Evolutionary conservation across 768 basidiomycete species (phyloP).

Genomic region (Gelatoporia subvermispora): DNA sequence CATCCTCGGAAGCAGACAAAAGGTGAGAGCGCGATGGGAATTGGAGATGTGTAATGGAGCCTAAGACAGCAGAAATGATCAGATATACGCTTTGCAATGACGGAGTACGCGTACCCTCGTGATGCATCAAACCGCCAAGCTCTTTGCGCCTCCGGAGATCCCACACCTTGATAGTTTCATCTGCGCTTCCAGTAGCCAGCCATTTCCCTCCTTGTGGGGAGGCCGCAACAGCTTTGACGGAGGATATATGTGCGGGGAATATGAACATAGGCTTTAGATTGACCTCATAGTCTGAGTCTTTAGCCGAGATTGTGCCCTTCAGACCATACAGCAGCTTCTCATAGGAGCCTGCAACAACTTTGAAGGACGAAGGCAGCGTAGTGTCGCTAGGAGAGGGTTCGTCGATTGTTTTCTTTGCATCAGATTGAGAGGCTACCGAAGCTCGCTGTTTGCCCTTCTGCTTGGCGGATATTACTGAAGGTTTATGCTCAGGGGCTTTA

Average conservation of each 20-base stretch:
- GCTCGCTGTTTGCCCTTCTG: constrained; percentile 28
- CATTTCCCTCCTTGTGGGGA: constrained; percentile 91
- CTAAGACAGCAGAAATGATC: constrained; percentile 34
- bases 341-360: constrained; percentile 89
- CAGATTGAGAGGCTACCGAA: constrained; percentile 4
- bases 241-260: constrained; percentile 95
- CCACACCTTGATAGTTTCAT: constrained; percentile 97
- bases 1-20: constrained; percentile 89
- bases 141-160: constrained; percentile 89
- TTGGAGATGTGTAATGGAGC: constrained; percentile 83
- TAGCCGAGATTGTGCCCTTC: constrained; percentile 50
- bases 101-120: constrained; percentile 58
- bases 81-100: not conserved
- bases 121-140: constrained; percentile 91
- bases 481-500: no score
- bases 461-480: constrained; percentile 4
- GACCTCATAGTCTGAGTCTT: constrained; percentile 28
- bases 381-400: constrained; percentile 1
- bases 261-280: constrained; percentile 80
- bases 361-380: constrained; percentile 59
- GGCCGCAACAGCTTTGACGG: constrained; percentile 85
- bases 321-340: constrained; percentile 94
- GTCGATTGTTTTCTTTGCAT: constrained; percentile 2
- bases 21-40: constrained; percentile 90
- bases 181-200: constrained; percentile 93